Percentiles rank a stretch among this genome's conserved stretches.
These are phyloP conservation scores for Penicillium olsonii DNA, from an alignment of 2,329 filamentous ascomycete species.

Conservation along the genomic window DNA sequence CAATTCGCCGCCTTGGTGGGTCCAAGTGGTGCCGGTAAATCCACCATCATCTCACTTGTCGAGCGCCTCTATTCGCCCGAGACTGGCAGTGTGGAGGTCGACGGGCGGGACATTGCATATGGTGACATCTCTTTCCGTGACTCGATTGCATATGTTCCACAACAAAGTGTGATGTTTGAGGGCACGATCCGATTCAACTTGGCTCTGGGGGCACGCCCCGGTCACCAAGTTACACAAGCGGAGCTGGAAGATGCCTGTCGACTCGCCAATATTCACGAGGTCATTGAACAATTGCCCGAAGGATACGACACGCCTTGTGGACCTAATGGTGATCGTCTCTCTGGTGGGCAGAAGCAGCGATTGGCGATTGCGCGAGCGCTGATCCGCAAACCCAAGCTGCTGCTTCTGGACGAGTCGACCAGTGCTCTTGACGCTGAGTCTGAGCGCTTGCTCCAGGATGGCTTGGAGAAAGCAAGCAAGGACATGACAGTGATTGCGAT, in stretches of 20 bases:
- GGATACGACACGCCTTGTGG: slow-evolving; percentile 57
- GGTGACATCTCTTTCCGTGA: slow-evolving; percentile 43
- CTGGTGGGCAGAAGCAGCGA: slow-evolving; percentile 59
- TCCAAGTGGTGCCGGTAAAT: slow-evolving; percentile 67
- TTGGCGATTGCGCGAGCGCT: slow-evolving; percentile 61
- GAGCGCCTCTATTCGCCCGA: slow-evolving; percentile 58
- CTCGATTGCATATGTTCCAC: slow-evolving; percentile 48
- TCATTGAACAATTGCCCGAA: slow-evolving; percentile 61
- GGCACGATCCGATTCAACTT: slow-evolving; percentile 49
- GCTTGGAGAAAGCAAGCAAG: slow-evolving; percentile 29
- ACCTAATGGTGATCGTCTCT: slow-evolving; percentile 52
- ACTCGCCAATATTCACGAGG: slow-evolving; percentile 69
- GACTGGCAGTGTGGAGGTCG: slow-evolving; percentile 53
- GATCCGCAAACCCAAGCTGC: slow-evolving; percentile 53
- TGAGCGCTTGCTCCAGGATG: slow-evolving; percentile 48
- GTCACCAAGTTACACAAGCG: slow-evolving; percentile 54
- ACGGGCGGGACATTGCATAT: slow-evolving; percentile 48
- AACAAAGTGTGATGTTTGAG: slow-evolving; percentile 49
- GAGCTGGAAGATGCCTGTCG: slow-evolving; percentile 67
- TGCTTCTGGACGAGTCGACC: slow-evolving; percentile 62
- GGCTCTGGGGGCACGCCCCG: slow-evolving; percentile 50
- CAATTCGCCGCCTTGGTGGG: slow-evolving; percentile 61
- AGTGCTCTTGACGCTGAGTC: slow-evolving; percentile 58
- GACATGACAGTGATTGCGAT: slow-evolving; percentile 41
- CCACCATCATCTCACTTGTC: slow-evolving; percentile 60